Evolutionary conservation across 331 rosid species (phyloP).

Genomic region (Phaseolus coccineus): DNA sequence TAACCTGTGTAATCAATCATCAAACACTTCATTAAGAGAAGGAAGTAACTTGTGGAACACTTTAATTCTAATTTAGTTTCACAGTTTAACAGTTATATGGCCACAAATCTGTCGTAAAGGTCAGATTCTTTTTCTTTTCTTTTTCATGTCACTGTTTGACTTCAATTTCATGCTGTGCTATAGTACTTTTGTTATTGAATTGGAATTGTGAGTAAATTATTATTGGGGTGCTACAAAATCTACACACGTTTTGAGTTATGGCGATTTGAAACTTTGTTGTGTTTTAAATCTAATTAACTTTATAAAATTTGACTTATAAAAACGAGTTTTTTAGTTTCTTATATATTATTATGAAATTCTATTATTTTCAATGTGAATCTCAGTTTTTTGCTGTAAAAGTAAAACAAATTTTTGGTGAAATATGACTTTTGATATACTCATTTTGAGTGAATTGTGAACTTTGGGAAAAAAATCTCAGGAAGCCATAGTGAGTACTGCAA

Average conservation of each 20-base stretch:
- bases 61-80: not conserved
- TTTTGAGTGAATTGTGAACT: constrained; percentile 9
- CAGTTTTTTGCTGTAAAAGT: not conserved
- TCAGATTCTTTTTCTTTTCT: constrained; percentile 1
- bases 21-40: not conserved
- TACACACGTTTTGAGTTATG: not conserved
- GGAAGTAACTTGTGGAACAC: not conserved
- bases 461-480: constrained; percentile 42
- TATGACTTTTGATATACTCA: not conserved
- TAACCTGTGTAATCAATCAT: not conserved
- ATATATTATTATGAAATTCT: too few species aligned
- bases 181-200: not conserved
- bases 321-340: too few species aligned
- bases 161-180: constrained; percentile 9
- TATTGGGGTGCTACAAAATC: constrained; percentile 24
- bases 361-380: too few species aligned
- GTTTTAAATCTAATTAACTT: too few species aligned
- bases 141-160: not conserved
- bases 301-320: too few species aligned
- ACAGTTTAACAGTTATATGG: constrained; percentile 1
- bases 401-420: too few species aligned
- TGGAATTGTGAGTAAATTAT: not conserved
- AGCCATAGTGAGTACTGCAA: constrained; percentile 60
- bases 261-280: not conserved
- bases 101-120: not conserved